phyloP scores from a whole-genome alignment of 192 early-diverging fungal genomes.

The Coemansia sp. region DNA sequence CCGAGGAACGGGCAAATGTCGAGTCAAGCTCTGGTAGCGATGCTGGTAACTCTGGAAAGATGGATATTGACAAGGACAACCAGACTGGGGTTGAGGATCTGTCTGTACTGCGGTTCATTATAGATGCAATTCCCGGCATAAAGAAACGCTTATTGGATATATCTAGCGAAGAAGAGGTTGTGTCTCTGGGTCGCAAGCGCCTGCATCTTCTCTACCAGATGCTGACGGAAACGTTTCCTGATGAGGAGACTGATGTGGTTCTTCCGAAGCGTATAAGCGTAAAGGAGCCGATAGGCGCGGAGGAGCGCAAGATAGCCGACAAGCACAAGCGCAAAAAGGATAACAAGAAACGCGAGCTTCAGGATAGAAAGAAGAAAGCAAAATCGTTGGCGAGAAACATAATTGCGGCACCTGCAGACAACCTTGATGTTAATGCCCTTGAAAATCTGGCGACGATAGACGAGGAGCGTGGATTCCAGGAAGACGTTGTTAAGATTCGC shows the following conservation, averaged over 20 bases:
- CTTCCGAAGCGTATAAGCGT: slow-evolving; percentile 22
- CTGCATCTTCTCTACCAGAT: slow-evolving; percentile 46
- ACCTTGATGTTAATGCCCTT: slow-evolving; percentile 47
- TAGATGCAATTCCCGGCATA: slow-evolving; percentile 38
- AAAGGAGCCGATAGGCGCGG: slow-evolving; percentile 31
- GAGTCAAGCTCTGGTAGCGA: slow-evolving; percentile 7
- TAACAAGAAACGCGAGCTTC: slow-evolving; percentile 29
- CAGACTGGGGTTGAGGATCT: slow-evolving; percentile 36
- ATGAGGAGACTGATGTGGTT: slow-evolving; percentile 40
- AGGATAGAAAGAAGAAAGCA: slow-evolving; percentile 33
- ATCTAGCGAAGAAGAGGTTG: slow-evolving; percentile 24
- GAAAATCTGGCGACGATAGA: slow-evolving; percentile 34
- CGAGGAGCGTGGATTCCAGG: slow-evolving; percentile 32
- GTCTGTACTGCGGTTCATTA: slow-evolving; percentile 35
- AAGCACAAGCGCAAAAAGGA: slow-evolving; percentile 48
- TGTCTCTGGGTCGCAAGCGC: slow-evolving; percentile 38
- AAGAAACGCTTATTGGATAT: slow-evolving; percentile 42
- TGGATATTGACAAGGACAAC: slow-evolving; percentile 27
- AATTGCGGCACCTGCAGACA: slow-evolving; percentile 8
- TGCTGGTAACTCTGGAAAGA: not conserved
- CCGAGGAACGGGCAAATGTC: slow-evolving; percentile 29
- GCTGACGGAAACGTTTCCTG: slow-evolving; percentile 48
- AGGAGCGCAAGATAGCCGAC: slow-evolving; percentile 42
- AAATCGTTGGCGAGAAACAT: slow-evolving; percentile 10
- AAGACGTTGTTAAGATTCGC: slow-evolving; percentile 42